These are phyloP conservation scores for Nakazawaea molendinolei DNA, from an alignment of 805 yeast species.

Conservation along the genomic window DNA sequence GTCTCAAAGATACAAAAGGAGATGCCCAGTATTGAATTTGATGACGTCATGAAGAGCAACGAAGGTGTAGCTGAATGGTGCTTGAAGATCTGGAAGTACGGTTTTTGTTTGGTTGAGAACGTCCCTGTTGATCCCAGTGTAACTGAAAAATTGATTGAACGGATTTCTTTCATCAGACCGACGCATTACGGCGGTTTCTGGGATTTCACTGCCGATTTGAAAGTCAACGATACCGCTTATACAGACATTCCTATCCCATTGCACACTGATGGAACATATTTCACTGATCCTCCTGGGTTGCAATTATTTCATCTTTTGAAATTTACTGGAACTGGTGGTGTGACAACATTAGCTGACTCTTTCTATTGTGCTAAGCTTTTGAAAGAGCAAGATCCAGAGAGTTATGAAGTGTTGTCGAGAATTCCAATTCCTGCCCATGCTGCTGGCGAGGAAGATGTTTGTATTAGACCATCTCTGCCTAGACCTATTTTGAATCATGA, in stretches of 20 bases:
- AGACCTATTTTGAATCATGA: constrained; percentile 56
- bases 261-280: constrained; percentile 73
- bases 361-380: constrained; percentile 51
- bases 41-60: constrained; percentile 34
- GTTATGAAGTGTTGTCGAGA: constrained; percentile 40
- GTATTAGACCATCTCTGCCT: constrained; percentile 50
- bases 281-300: constrained; percentile 67
- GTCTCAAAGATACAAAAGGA: constrained; percentile 30
- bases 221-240: constrained; percentile 66
- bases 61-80: constrained; percentile 50
- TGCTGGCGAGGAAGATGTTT: constrained; percentile 62
- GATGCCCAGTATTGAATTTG: constrained; percentile 43
- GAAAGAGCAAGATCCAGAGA: constrained; percentile 39
- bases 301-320: constrained; percentile 59
- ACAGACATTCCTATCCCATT: constrained; percentile 57
- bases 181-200: constrained; percentile 80
- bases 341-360: constrained; percentile 61
- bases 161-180: constrained; percentile 53
- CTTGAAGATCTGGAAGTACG: constrained; percentile 44
- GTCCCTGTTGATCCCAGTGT: constrained; percentile 56
- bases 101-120: constrained; percentile 54
- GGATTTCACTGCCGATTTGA: constrained; percentile 67
- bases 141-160: constrained; percentile 50
- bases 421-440: constrained; percentile 61
- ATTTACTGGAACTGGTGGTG: constrained; percentile 61